A percentile compares a stretch with the other conserved stretches of the same genome.
Evolutionary conservation across 495 filamentous ascomycete species (phyloP).

Genomic region (Elasticomyces elasticus): DNA sequence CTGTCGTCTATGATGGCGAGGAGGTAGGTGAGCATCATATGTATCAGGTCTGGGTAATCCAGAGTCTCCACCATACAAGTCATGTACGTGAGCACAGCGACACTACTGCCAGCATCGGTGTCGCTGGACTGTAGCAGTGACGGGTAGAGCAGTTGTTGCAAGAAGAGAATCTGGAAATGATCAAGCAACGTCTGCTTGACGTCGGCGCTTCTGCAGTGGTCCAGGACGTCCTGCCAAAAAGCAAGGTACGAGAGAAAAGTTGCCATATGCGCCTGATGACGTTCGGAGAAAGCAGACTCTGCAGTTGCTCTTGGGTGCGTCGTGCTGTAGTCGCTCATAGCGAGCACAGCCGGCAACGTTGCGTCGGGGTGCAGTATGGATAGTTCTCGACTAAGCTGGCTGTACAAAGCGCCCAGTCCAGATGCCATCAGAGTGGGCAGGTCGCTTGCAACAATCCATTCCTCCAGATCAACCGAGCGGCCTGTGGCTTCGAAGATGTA

Average conservation of each 20-base stretch:
- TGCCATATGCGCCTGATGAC: conserved; percentile 70
- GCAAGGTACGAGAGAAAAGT: conserved; percentile 90
- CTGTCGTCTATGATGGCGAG: conserved; percentile 37
- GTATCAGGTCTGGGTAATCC: conserved; percentile 83
- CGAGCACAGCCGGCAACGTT: conserved; percentile 68
- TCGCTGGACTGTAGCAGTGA: conserved; percentile 94
- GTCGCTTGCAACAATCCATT: conserved; percentile 95
- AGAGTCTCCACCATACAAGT: conserved; percentile 81
- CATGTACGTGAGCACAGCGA: conserved; percentile 90
- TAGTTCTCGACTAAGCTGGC: conserved; percentile 67
- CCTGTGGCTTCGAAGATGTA: conserved; percentile 94
- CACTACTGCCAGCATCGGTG: conserved; percentile 88
- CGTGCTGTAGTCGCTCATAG: conserved; percentile 71
- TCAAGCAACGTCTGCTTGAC: conserved; percentile 87
- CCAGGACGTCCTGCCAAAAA: conserved; percentile 97
- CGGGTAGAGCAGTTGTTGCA: conserved; percentile 93
- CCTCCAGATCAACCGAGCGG: conserved; percentile 67
- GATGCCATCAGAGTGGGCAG: conserved; percentile 95
- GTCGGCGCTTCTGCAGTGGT: conserved; percentile 84
- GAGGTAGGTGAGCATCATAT: conserved; percentile 86
- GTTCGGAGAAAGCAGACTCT: conserved; percentile 55
- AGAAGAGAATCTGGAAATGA: conserved; percentile 93
- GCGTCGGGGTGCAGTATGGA: conserved; percentile 42
- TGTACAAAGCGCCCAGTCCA: conserved; percentile 88
- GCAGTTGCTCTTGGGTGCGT: conserved; percentile 52